Conservation (phyloP, 495 filamentous ascomycete species). For the Physcia stellaris region DNA sequence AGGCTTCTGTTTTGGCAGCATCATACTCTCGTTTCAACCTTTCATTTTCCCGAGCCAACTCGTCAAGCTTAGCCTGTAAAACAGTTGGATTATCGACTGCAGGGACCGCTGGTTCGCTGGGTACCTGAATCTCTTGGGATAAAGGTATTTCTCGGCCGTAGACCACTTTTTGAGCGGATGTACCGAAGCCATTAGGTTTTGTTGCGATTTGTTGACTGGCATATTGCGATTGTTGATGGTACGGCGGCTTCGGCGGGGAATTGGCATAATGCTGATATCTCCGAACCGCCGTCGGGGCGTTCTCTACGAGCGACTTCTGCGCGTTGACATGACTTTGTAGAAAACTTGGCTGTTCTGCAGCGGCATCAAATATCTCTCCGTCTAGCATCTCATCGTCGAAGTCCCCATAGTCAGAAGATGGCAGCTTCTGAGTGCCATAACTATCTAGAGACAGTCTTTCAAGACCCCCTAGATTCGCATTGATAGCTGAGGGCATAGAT, state of each 20-base stretch:
- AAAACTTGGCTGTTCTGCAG: slow-evolving; percentile 16
- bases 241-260: not conserved
- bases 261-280: slow-evolving; percentile 20
- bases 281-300: slow-evolving; percentile 20
- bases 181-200: too few relatives aligned
- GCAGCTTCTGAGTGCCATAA: slow-evolving; percentile 2
- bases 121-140: too few relatives aligned
- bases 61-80: too few relatives aligned
- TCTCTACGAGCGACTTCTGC: slow-evolving; percentile 10
- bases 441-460: not conserved
- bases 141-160: too few relatives aligned
- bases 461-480: slow-evolving; percentile 1
- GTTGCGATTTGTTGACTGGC: too few relatives aligned
- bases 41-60: slow-evolving; percentile 42
- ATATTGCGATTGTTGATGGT: too few relatives aligned
- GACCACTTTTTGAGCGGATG: too few relatives aligned
- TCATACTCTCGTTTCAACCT: slow-evolving; percentile 32
- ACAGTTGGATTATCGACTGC: too few relatives aligned
- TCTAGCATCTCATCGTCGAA: slow-evolving; percentile 43
- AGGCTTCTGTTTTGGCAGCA: slow-evolving; percentile 32
- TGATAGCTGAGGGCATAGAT: not conserved
- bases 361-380: slow-evolving; percentile 37
- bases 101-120: too few relatives aligned
- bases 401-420: slow-evolving; percentile 33
- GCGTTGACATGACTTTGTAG: slow-evolving; percentile 17